Base-by-base conservation (phyloP, 2,329 filamentous ascomycete species). In the Dryadomyces sulphureus region DNA sequence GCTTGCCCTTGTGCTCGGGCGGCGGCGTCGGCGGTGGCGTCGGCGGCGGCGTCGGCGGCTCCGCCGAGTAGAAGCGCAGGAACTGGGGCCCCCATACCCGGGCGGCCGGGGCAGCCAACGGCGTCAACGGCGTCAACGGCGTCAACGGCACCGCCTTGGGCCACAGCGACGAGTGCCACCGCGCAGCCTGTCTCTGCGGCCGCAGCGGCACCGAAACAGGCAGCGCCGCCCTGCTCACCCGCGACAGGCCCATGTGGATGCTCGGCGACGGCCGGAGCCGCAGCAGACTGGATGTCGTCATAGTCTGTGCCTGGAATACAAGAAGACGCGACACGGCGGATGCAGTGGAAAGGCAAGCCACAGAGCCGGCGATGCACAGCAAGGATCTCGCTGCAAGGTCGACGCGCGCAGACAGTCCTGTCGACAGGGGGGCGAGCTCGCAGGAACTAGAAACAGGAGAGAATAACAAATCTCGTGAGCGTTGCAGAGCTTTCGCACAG, bases 51-150 rank as follows among this genome's bases (percentile, higher is more conserved):
- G 43, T 45, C 21, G 47, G 27, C 38, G 51, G 47, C 34, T 42
- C 43, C 3, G 45, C 32, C 20, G 49, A 45, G 36, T 48, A 54
- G 45, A 46, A 45, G 6, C 51, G 51, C 41, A 49, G 30, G 4
- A 20, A 32, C 7, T 19, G 43, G 12, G 38, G 36, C 5, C 36
- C 34, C 2, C n/a, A 17, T 1, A 22, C 27, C 4, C 27, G 27
- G 27, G 9, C 27, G 27, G 11, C 11, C 25, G 32, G 32, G 16
- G 32, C 27, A 30, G 27, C 14, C 14, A 7, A 30, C 5, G 3
- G 39, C 39, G n/a, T n/a, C n/a, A n/a, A 22, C 40, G 19, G 16
- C 39, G n/a, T 4, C 7, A 30, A 7, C 7, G 17, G 12, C 16
- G 16, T 20, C 22, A 8, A 39, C 12, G 17, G 25, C 17, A 8